Percentiles rank a stretch among this genome's conserved stretches.
Evolutionary conservation across 768 basidiomycete genomes (phyloP).

Genomic region (Boletus rufocinnamomeus): DNA sequence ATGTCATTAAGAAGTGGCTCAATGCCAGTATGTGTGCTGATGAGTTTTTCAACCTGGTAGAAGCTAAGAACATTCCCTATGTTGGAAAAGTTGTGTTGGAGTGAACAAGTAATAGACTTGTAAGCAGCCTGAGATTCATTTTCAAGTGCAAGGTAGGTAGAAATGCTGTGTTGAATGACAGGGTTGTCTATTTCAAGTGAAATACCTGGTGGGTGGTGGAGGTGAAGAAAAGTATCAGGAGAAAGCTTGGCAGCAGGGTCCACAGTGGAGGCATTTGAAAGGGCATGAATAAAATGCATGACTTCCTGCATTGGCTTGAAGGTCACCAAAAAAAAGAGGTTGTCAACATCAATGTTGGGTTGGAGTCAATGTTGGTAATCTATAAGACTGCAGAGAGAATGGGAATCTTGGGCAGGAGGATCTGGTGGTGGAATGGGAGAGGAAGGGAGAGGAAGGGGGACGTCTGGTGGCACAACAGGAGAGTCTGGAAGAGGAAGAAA

Average conservation of each 20-base stretch:
- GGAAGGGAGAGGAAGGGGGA: no score
- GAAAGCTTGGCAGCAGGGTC: not conserved
- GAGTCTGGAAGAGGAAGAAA: no score
- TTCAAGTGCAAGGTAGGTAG: not conserved
- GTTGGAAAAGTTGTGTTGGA: not conserved
- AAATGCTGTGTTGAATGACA: not conserved
- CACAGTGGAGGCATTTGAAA: not conserved
- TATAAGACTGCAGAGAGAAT: not conserved
- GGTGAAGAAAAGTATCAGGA: not conserved
- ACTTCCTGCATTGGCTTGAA: not conserved
- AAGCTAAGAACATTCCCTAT: not conserved
- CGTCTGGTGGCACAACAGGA: no score
- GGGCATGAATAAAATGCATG: not conserved
- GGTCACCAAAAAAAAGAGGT: not conserved
- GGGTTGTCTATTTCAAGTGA: not conserved
- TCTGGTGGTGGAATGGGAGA: no score
- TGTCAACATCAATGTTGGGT: not conserved
- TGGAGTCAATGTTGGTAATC: not conserved
- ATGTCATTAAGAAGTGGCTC: constrained; percentile 39
- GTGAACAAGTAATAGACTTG: not conserved
- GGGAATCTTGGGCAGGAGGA: no score
- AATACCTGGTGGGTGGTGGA: not conserved
- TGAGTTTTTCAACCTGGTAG: constrained; percentile 9
- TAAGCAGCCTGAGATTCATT: not conserved
- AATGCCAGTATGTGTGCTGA: constrained; percentile 29